Conservation (phyloP, 352 stramenopile species). For the Pythium biforme region DNA sequence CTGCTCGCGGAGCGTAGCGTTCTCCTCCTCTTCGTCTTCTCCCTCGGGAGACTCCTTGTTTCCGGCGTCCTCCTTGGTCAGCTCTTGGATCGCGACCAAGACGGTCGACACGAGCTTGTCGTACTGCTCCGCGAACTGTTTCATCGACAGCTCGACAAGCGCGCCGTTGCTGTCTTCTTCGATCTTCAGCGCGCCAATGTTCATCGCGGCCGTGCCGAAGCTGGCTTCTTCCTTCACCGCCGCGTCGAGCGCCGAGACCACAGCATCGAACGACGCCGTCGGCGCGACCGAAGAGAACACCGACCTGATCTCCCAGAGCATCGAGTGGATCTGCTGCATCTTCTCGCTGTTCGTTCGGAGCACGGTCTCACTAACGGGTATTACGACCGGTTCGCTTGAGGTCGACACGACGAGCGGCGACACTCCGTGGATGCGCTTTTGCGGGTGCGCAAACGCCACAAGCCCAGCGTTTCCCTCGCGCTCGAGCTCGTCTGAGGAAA, state of each 20-base stretch:
- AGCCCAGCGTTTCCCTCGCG: slow-evolving; percentile 38
- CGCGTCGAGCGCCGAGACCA: slow-evolving; percentile 14
- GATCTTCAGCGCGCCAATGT: slow-evolving; percentile 5
- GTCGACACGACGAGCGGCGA: slow-evolving; percentile 36
- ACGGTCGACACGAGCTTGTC: slow-evolving; percentile 76
- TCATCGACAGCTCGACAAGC: slow-evolving; percentile 26
- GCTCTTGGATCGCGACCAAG: slow-evolving; percentile 76
- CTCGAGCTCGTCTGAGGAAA: slow-evolving; percentile 46
- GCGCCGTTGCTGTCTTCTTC: slow-evolving; percentile 10
- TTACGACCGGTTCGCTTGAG: slow-evolving; percentile 8
- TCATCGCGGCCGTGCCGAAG: slow-evolving; percentile 9
- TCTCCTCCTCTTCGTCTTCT: slow-evolving; percentile 29
- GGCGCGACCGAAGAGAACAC: slow-evolving; percentile 23
- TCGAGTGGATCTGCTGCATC: slow-evolving; percentile 4
- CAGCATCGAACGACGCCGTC: slow-evolving; percentile 24
- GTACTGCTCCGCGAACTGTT: slow-evolving; percentile 49
- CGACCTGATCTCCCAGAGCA: slow-evolving; percentile 17
- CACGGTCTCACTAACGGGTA: slow-evolving; percentile 17
- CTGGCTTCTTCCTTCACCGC: slow-evolving; percentile 12
- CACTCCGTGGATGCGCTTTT: slow-evolving; percentile 63
- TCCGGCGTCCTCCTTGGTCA: slow-evolving; percentile 46
- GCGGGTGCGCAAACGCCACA: slow-evolving; percentile 53
- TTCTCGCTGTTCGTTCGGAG: slow-evolving; percentile 22
- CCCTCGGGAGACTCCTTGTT: slow-evolving; percentile 25
- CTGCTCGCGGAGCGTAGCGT: slow-evolving; percentile 44